Conservation (phyloP, 2,329 filamentous ascomycete species). For the Penicillium capsulatum region DNA sequence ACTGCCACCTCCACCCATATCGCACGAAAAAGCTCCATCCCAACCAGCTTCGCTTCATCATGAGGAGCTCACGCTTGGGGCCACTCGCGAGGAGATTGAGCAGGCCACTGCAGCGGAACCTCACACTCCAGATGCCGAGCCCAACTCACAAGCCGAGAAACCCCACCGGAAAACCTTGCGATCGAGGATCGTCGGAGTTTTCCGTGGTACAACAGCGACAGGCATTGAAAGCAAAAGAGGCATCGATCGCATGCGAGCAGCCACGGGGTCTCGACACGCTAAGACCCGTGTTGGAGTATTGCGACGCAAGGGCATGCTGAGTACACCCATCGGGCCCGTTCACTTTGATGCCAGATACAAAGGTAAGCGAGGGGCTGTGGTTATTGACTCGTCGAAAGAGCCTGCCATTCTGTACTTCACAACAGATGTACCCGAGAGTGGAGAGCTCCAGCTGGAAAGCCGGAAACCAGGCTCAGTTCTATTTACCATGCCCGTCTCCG, state of each 20-base stretch:
- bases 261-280: slow-evolving; percentile 56
- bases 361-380: slow-evolving; percentile 67
- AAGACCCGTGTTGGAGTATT: slow-evolving; percentile 69
- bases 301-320: slow-evolving; percentile 40
- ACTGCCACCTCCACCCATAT: slow-evolving; percentile 58
- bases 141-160: neutral
- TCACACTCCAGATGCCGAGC: neutral
- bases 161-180: slow-evolving; percentile 35
- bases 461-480: slow-evolving; percentile 51
- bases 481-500: slow-evolving; percentile 65
- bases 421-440: slow-evolving; percentile 39
- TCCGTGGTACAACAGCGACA: slow-evolving; percentile 67
- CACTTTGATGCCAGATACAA: slow-evolving; percentile 67
- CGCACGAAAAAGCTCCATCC: slow-evolving; percentile 45
- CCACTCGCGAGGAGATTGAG: slow-evolving; percentile 62
- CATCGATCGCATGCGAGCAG: slow-evolving; percentile 67
- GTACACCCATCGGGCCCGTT: slow-evolving; percentile 59
- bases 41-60: slow-evolving; percentile 52
- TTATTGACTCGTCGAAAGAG: slow-evolving; percentile 48
- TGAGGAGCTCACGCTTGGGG: slow-evolving; percentile 56
- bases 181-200: slow-evolving; percentile 56
- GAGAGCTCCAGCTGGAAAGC: slow-evolving; percentile 46
- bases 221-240: slow-evolving; percentile 68
- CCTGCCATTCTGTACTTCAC: slow-evolving; percentile 55
- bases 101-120: slow-evolving; percentile 56